phyloP scores from a whole-genome alignment of 2,329 filamentous ascomycete species.

The Phoma herbarum region DNA sequence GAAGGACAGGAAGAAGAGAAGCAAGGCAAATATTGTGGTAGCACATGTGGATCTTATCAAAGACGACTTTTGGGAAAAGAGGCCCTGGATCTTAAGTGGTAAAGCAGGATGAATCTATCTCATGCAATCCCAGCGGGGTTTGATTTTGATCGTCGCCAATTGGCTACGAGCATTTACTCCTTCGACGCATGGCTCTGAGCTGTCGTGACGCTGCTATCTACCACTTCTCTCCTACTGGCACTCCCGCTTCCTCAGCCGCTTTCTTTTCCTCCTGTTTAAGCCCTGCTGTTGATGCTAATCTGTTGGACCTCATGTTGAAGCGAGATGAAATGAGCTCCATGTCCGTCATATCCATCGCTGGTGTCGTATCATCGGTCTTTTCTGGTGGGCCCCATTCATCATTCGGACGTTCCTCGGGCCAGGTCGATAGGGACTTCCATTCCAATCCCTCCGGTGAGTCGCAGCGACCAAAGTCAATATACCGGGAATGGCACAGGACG shows the following conservation, averaged over 20 bases:
- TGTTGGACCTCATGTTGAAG: background rate
- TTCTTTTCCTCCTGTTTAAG: background rate
- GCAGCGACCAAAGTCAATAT: background rate
- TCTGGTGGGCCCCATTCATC: background rate
- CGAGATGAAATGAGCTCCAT: background rate
- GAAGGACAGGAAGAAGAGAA: conserved; percentile 80
- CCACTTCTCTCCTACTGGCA: no score
- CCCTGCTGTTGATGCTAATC: background rate
- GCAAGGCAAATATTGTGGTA: conserved; percentile 81
- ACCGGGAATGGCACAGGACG: background rate
- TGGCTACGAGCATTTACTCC: background rate
- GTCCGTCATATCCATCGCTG: background rate
- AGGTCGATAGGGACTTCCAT: background rate
- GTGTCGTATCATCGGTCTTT: background rate
- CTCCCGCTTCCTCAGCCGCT: background rate
- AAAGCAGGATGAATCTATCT: conserved; percentile 31
- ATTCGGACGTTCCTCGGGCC: background rate
- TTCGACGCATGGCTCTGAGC: background rate
- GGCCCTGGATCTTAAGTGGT: conserved; percentile 73
- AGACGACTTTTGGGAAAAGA: conserved; percentile 88
- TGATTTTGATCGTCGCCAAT: background rate
- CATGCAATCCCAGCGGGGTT: background rate
- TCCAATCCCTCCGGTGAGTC: background rate
- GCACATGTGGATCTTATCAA: conserved; percentile 94
- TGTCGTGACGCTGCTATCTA: no score